Evolutionary conservation across 805 yeast genomes (phyloP).

Genomic region (Spathaspora sp.): DNA sequence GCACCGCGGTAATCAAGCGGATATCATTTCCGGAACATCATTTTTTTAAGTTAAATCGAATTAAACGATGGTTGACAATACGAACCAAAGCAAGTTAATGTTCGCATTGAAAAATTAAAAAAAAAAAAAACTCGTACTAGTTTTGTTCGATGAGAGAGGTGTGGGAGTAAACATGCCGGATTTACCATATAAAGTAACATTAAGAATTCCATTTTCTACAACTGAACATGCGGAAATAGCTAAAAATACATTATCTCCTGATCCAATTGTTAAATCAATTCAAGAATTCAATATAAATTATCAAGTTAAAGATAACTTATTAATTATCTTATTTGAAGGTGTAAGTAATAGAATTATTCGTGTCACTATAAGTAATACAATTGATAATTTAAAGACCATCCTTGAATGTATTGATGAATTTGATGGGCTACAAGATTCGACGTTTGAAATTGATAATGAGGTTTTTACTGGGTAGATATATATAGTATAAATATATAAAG

Average conservation of each 20-base stretch:
- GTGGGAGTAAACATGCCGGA: neutral
- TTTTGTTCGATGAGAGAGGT: no score
- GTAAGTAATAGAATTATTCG: conserved; percentile 71
- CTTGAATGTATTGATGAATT: conserved; percentile 79
- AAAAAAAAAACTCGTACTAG: neutral
- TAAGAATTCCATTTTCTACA: conserved; percentile 63
- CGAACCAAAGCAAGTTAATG: neutral
- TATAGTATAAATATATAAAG: neutral
- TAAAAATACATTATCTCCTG: conserved; percentile 59
- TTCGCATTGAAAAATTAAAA: no score
- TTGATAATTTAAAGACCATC: conserved; percentile 73
- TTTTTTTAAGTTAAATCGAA: neutral
- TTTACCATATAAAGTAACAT: conserved; percentile 15
- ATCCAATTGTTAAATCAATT: conserved; percentile 70
- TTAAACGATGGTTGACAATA: neutral
- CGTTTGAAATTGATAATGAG: conserved; percentile 11
- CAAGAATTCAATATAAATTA: conserved; percentile 56
- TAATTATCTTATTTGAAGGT: conserved; percentile 53
- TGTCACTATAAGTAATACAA: conserved; percentile 77
- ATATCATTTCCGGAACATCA: neutral
- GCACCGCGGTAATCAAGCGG: no score
- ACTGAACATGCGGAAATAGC: conserved; percentile 63
- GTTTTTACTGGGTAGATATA: neutral
- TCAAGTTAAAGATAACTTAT: conserved; percentile 24
- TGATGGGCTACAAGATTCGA: conserved; percentile 33